These are phyloP conservation scores for Exophiala sp. DNA, from an alignment of 2,329 filamentous ascomycete genomes.

Conservation along the genomic window DNA sequence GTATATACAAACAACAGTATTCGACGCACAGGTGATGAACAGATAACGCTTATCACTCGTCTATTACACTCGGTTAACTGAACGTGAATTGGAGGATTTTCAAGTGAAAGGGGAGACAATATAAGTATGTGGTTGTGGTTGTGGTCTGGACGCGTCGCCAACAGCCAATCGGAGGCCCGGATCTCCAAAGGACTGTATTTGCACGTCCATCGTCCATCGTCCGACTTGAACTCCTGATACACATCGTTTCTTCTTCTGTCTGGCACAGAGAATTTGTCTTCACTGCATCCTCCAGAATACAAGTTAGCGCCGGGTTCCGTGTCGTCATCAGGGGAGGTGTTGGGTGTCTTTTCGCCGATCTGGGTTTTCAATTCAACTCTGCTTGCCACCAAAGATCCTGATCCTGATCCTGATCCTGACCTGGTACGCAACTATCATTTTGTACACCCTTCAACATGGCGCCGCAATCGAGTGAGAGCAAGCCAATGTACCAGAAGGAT, in stretches of 20 bases:
- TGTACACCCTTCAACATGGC: conserved; percentile 47
- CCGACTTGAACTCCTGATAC: not conserved
- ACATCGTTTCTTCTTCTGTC: not conserved
- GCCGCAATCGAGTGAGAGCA: conserved; percentile 40
- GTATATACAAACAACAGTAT: no score
- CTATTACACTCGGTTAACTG: no score
- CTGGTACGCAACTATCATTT: conserved; percentile 22
- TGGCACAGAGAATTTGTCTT: not conserved
- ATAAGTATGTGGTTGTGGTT: no score
- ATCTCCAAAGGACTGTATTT: not conserved
- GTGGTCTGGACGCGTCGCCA: conserved; percentile 9
- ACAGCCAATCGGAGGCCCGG: conserved; percentile 1
- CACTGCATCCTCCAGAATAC: not conserved
- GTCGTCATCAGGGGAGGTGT: not conserved
- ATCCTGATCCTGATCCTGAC: not conserved
- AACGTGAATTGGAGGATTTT: no score
- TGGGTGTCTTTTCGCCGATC: not conserved
- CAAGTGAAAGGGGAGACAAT: no score
- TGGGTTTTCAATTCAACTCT: not conserved
- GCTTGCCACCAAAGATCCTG: not conserved
- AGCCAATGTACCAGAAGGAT: conserved; percentile 61
- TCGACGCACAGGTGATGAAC: no score
- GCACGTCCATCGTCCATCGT: not conserved
- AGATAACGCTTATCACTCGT: no score
- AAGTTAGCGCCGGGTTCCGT: not conserved